phyloP scores from a whole-genome alignment of 2,329 filamentous ascomycete genomes.

The Arthrinium puccinioides region DNA sequence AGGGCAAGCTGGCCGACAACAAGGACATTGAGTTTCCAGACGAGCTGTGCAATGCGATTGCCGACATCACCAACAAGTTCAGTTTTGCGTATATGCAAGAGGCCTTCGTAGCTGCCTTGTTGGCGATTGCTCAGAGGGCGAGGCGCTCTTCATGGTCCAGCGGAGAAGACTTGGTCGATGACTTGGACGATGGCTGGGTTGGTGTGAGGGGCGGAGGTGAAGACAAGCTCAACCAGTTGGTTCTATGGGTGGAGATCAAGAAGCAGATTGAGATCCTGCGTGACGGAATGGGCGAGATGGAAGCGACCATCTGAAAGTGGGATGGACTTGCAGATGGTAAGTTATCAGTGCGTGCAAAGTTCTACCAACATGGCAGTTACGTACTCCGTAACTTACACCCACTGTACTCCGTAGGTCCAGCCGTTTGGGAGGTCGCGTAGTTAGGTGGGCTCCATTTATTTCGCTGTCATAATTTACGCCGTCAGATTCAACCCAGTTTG shows the following conservation, averaged over 20 bases:
- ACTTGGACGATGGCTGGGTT: slow-evolving; percentile 30
- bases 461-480: too few species aligned
- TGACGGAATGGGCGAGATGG: slow-evolving; percentile 48
- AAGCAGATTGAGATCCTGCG: slow-evolving; percentile 54
- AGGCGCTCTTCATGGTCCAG: slow-evolving; percentile 3
- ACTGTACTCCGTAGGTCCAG: too few species aligned
- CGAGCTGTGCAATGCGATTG: slow-evolving; percentile 49
- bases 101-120: slow-evolving; percentile 56
- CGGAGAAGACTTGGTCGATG: slow-evolving; percentile 12
- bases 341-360: too few species aligned
- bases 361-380: too few species aligned
- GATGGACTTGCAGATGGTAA: too few species aligned
- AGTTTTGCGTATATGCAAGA: slow-evolving; percentile 66
- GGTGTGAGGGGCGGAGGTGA: slow-evolving; percentile 23
- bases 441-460: too few species aligned
- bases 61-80: slow-evolving; percentile 56
- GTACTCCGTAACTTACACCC: too few species aligned
- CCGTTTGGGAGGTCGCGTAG: too few species aligned
- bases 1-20: slow-evolving; percentile 46
- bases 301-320: too few species aligned
- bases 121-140: slow-evolving; percentile 44
- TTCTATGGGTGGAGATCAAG: slow-evolving; percentile 56
- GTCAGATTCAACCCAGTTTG: too few species aligned
- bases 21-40: slow-evolving; percentile 54
- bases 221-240: slow-evolving; percentile 38